phyloP scores from a whole-genome alignment of 1,284 basidiomycete genomes.

The Porogramme epimiltina region DNA sequence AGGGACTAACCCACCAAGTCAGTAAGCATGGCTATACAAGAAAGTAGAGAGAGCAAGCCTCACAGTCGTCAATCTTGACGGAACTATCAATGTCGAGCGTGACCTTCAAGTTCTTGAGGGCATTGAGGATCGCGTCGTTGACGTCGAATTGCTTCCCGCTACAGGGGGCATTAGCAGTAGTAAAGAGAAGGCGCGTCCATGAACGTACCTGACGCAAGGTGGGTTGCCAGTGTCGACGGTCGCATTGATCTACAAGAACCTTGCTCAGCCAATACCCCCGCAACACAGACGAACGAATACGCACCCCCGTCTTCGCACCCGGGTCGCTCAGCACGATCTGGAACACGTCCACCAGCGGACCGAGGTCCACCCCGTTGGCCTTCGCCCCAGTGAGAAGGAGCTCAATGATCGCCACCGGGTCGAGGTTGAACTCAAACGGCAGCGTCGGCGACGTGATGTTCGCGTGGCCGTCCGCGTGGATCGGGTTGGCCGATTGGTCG shows the following conservation, averaged over 20 bases:
- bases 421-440: constrained; percentile 66
- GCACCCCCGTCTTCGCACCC: constrained; percentile 45
- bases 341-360: constrained; percentile 64
- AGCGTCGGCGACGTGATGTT: constrained; percentile 61
- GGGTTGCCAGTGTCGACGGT: constrained; percentile 55
- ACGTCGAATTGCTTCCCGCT: constrained; percentile 69
- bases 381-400: constrained; percentile 57
- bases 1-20: constrained; percentile 37
- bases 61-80: constrained; percentile 69
- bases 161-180: constrained; percentile 7
- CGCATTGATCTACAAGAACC: constrained; percentile 47
- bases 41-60: constrained; percentile 16
- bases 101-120: constrained; percentile 61
- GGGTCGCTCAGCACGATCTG: constrained; percentile 58
- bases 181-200: background rate
- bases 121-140: constrained; percentile 60
- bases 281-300: background rate
- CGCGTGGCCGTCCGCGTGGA: constrained; percentile 63
- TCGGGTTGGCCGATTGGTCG: constrained; percentile 45
- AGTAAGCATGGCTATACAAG: background rate
- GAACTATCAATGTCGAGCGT: constrained; percentile 38
- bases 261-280: background rate
- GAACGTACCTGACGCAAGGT: constrained; percentile 54
- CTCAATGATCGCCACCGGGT: constrained; percentile 64
- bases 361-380: constrained; percentile 60